Evolutionary conservation across 805 yeast genomes (phyloP), one percentile per base, ranked within the genome.

Genomic region (Hanseniaspora valbyensis): DNA sequence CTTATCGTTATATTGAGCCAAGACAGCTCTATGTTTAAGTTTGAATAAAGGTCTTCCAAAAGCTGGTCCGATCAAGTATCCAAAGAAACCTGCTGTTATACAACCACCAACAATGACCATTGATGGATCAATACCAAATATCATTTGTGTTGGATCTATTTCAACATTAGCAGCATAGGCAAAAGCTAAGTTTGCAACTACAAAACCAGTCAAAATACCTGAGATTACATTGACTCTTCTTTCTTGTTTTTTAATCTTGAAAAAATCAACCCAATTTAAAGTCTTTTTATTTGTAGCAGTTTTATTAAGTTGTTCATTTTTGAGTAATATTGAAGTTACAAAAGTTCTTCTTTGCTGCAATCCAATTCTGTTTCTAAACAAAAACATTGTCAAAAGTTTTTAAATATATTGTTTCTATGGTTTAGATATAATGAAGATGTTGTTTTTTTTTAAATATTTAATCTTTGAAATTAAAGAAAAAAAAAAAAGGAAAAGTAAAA

Each of bases 101-200:
- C 88, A 76, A 1, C 81, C 88, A 39, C 83, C 86, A 34, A 83
- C 80, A 61, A 82, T 74, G 36, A 86, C 85, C 64, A 84, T 77
- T 57, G 85, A 71, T n/a, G 95, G 87, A 61, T 92, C 97, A 54
- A 90, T 72, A 2, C 97, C 98, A 66, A 83, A 75, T 44, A 90
- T 74, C 54, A 79, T 75, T 63, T 86, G 85, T 40, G 95, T 87
- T 33, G 90, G 83, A 63, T 90, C 96, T 54, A 92, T 78, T 61
- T 86, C 92, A 57, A 83, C 70, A 57, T 83, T 82, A 26, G 95
- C 80, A 46, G 89, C 70, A 62, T 79, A 81, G 0, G 76, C 77
- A 78, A 89, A 84, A 1, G 96, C 81, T 4, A 73, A 60, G 13
- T 73, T 69, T 21, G 85, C 76, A 1, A 94, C 87, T 7, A 73